Evolutionary conservation across 768 basidiomycete species (phyloP).

Genomic region (Hericium erinaceus): DNA sequence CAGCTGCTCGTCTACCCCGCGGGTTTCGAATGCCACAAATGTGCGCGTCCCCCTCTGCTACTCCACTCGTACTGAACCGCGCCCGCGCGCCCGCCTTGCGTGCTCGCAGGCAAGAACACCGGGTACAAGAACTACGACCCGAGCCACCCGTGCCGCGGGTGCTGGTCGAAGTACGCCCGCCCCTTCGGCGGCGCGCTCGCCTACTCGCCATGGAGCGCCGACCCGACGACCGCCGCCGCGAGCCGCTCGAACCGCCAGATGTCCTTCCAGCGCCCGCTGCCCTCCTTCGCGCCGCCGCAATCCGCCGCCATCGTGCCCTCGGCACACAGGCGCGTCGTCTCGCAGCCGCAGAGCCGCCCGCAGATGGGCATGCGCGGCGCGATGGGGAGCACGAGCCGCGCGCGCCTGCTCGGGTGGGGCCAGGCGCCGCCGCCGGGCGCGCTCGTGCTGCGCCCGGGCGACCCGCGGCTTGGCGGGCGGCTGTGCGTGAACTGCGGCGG

Average conservation of each 20-base stretch:
- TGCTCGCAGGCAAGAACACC: constrained; percentile 50
- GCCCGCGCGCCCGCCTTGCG: not conserved
- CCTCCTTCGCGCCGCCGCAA: constrained; percentile 9
- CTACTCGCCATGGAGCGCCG: constrained; percentile 35
- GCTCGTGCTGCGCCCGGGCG: constrained; percentile 50
- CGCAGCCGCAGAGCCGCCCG: not conserved
- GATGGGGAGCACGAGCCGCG: constrained; percentile 2
- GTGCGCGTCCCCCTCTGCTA: constrained; percentile 27
- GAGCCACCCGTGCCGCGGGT: constrained; percentile 55
- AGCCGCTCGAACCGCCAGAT: not conserved
- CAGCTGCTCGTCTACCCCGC: constrained; percentile 61
- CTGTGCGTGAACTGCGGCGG: constrained; percentile 62
- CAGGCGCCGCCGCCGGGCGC: constrained; percentile 30
- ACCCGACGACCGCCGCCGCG: not conserved
- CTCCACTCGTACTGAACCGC: not conserved
- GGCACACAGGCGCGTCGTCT: not conserved
- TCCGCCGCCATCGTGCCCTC: not conserved
- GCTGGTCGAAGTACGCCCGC: constrained; percentile 65
- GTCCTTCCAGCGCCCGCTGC: constrained; percentile 15
- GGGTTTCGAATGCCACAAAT: constrained; percentile 57
- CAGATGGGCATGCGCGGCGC: too few relatives aligned
- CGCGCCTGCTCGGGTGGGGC: constrained; percentile 16
- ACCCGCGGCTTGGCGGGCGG: constrained; percentile 59
- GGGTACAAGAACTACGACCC: constrained; percentile 70
- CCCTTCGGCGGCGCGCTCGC: constrained; percentile 52